phyloP scores from a whole-genome alignment of 2,329 filamentous ascomycete species.

The Cladosporium sp. region DNA sequence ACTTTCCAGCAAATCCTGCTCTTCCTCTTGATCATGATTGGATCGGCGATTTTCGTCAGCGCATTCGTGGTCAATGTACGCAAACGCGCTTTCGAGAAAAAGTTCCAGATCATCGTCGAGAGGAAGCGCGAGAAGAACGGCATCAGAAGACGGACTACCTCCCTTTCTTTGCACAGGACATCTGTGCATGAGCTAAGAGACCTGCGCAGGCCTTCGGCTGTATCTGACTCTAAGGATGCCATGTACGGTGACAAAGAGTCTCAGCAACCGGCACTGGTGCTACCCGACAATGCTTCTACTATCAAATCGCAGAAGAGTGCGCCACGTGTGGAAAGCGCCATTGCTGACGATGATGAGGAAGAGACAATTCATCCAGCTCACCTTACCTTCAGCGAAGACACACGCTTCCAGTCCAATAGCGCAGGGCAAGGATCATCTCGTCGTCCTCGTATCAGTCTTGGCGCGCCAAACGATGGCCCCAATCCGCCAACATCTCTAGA shows the following conservation, averaged over 20 bases:
- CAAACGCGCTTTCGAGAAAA: constrained; percentile 58
- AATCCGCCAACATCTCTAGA: constrained; percentile 20
- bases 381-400: constrained; percentile 29
- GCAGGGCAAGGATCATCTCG: neutral
- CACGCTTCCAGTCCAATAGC: constrained; percentile 17
- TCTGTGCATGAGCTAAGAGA: constrained; percentile 1
- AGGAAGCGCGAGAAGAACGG: neutral
- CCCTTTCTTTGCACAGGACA: neutral
- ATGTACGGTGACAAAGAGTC: neutral
- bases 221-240: neutral
- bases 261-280: neutral
- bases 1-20: constrained; percentile 65
- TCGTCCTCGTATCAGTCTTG: constrained; percentile 24
- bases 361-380: neutral
- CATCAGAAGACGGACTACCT: constrained; percentile 38
- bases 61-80: constrained; percentile 60
- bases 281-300: neutral
- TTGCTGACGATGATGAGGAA: constrained; percentile 9
- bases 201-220: neutral
- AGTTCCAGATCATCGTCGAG: constrained; percentile 49
- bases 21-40: constrained; percentile 61
- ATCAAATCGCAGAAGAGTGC: neutral
- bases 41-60: constrained; percentile 64
- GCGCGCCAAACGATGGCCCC: constrained; percentile 9
- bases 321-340: neutral